Evolutionary conservation across 352 stramenopile species (phyloP).

Genomic region (Pythium insidiosum): DNA sequence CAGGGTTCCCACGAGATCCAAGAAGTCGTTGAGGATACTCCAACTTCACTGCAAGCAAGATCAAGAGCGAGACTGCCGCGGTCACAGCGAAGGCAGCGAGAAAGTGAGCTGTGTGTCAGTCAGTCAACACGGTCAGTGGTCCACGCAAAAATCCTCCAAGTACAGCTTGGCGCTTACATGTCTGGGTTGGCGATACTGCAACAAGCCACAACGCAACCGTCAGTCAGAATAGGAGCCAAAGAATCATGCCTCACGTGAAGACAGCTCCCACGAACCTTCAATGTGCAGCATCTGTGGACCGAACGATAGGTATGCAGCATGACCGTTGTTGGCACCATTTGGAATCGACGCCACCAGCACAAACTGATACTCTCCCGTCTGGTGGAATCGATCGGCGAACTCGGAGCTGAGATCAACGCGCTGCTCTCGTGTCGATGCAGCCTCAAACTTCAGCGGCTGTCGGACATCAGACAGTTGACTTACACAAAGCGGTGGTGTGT

Average conservation of each 20-base stretch:
- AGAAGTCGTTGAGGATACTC: conserved; percentile 6
- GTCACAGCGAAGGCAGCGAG: conserved; percentile 13
- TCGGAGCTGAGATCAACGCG: conserved; percentile 9
- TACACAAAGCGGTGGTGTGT: too few species aligned
- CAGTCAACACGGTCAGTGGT: background rate
- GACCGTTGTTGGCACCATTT: conserved; percentile 15
- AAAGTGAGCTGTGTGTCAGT: conserved; percentile 13
- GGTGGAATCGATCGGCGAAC: conserved; percentile 22
- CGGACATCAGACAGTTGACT: too few species aligned
- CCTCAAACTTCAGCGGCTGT: too few species aligned
- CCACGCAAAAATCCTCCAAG: background rate
- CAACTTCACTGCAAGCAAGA: conserved; percentile 15
- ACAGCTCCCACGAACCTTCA: background rate
- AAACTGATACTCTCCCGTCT: conserved; percentile 23
- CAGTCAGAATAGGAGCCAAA: too few species aligned
- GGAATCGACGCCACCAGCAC: conserved; percentile 22
- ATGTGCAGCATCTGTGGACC: conserved; percentile 2
- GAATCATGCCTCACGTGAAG: too few species aligned
- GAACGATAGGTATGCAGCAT: conserved; percentile 19
- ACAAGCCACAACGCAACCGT: too few species aligned
- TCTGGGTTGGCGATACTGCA: too few species aligned
- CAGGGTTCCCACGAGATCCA: background rate
- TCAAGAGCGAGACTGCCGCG: conserved; percentile 7
- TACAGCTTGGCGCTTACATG: too few species aligned
- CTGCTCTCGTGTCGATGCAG: too few species aligned